These are phyloP conservation scores for Helianthus tuberosus DNA, from an alignment of 129 eudicot genomes.

Conservation along the genomic window DNA sequence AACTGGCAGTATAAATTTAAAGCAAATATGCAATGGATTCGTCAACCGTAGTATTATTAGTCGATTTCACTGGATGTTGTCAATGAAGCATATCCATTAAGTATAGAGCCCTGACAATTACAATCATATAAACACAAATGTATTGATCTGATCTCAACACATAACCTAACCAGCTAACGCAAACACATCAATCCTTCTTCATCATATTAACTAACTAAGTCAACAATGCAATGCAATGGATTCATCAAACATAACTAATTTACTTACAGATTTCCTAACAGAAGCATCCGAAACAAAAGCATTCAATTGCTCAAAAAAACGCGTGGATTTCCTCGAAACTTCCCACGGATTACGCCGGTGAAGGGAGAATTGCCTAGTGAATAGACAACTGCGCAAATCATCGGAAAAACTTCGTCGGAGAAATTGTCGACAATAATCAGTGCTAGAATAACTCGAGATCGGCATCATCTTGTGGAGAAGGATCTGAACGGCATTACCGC, in stretches of 20 bases:
- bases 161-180: no score
- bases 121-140: constrained; percentile 12
- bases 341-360: background rate
- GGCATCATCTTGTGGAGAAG: constrained; percentile 1
- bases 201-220: no score
- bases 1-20: no score
- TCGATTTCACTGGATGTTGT: constrained; percentile 53
- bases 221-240: no score
- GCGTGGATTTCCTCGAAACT: constrained; percentile 10
- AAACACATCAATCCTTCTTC: background rate
- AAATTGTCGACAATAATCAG: background rate
- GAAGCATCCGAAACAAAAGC: constrained; percentile 58
- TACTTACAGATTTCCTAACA: constrained; percentile 48
- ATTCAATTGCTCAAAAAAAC: constrained; percentile 32
- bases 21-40: no score
- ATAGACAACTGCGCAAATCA: constrained; percentile 13
- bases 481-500: constrained; percentile 34
- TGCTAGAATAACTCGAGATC: constrained; percentile 18
- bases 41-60: no score
- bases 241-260: background rate
- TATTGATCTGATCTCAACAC: background rate
- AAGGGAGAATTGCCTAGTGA: constrained; percentile 26
- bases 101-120: constrained; percentile 48
- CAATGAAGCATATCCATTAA: constrained; percentile 60
- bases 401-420: background rate